These are phyloP conservation scores for Plasmodium gonderi DNA, from an alignment of 169 alveolate genomes.

Conservation along the genomic window DNA sequence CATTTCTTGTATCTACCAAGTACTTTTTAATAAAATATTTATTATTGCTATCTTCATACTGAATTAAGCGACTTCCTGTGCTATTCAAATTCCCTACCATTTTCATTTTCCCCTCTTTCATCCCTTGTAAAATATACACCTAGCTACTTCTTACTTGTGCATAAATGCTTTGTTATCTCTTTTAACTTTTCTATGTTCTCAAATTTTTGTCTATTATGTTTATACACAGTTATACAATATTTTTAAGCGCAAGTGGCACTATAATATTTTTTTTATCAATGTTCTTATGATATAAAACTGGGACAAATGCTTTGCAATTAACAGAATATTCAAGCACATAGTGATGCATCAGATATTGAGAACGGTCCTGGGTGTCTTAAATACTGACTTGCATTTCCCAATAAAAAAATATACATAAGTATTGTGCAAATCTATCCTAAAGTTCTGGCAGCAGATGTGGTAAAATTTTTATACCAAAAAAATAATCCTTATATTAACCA, in stretches of 20 bases:
- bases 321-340: not conserved
- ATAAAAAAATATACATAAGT: not conserved
- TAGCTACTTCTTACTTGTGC: not conserved
- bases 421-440: not conserved
- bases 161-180: not conserved
- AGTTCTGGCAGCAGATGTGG: not conserved
- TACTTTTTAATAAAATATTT: conserved; percentile 55
- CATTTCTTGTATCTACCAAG: conserved; percentile 53
- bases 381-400: not conserved
- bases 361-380: not conserved
- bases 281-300: not conserved
- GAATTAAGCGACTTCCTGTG: conserved; percentile 14
- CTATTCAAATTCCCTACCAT: not conserved
- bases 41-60: conserved; percentile 69
- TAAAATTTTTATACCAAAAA: not conserved
- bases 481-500: not conserved
- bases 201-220: not conserved
- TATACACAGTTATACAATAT: not conserved
- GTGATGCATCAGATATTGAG: not conserved
- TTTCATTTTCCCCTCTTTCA: not conserved
- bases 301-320: not conserved
- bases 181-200: not conserved
- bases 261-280: not conserved
- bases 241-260: not conserved
- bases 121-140: not conserved